A percentile compares a stretch with the other conserved stretches of the same genome.
Conservation (phyloP, 768 basidiomycete species). For the Hygrophorus pudorinus region DNA sequence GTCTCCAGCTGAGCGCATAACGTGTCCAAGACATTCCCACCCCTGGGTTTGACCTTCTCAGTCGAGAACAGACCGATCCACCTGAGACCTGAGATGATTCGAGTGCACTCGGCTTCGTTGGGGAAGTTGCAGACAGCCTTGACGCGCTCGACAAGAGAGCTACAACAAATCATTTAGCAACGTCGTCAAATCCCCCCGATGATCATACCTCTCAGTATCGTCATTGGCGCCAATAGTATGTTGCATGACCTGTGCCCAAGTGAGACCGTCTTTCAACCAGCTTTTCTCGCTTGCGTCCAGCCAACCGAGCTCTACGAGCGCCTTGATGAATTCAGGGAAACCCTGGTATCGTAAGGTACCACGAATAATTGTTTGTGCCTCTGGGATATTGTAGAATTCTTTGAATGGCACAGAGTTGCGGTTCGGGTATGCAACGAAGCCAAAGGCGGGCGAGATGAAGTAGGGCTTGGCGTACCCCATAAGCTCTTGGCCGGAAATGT, state of each 20-base stretch:
- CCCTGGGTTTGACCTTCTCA: constrained; percentile 50
- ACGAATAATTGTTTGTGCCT: constrained; percentile 85
- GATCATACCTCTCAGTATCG: constrained; percentile 53
- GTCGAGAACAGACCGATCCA: constrained; percentile 91
- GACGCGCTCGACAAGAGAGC: constrained; percentile 65
- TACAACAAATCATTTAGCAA: constrained; percentile 16
- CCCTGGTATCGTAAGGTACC: constrained; percentile 94
- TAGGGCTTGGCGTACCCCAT: constrained; percentile 90
- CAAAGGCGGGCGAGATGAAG: constrained; percentile 91
- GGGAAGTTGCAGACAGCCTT: constrained; percentile 68
- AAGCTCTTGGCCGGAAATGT: constrained; percentile 69
- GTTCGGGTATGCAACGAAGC: constrained; percentile 96
- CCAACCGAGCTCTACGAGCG: constrained; percentile 83
- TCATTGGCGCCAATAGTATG: constrained; percentile 61
- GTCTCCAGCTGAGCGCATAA: constrained; percentile 85
- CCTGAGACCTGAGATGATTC: constrained; percentile 82
- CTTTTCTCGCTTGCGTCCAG: constrained; percentile 66
- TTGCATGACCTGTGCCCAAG: constrained; percentile 80
- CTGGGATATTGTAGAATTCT: constrained; percentile 87
- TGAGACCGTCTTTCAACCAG: constrained; percentile 65
- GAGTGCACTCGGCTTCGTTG: constrained; percentile 51
- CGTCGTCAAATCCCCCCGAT: background rate
- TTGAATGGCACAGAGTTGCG: constrained; percentile 86
- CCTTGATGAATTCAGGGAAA: constrained; percentile 90
- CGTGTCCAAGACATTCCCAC: constrained; percentile 81